Base-by-base conservation (phyloP, 2,329 filamentous ascomycete species). In the Plenodomus tracheiphilus region DNA sequence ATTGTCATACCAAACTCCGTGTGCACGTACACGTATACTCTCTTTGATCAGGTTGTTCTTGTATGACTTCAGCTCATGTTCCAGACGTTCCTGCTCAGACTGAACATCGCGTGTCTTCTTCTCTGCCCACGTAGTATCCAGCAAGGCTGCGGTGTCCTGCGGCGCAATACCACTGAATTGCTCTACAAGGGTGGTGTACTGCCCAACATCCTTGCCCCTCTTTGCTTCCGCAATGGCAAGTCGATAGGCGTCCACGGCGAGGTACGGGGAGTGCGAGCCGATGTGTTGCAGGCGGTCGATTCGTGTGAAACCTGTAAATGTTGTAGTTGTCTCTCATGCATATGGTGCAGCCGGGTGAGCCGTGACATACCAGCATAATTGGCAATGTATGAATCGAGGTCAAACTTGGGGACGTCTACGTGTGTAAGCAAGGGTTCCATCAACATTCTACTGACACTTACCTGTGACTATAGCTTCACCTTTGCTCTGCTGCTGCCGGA, bases 1-100 rank as follows among this genome's bases (percentile, higher is more conserved):
- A 10, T 1, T 4, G 32, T 3, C 16, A 8, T 46, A 52, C 39
- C 8, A 6, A 15, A 11, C 28, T 15, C 2, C 13, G 35, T 19
- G 15, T 9, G n/a, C 8, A 53, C 63, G 66, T 79, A 95, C 91
- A 60, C 92, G 77, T 64, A 97, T 96, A 75, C 91, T 97, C 75
- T 99, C 94, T 70, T 97, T 96, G 63, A 99, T 91, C 37, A 97
- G 76, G 64, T 97, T 99, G 69, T 97, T 96, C 75, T 94, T 96
- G 74, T 97, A 97, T 1, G 87, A 87, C 71, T 91, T 92, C 17
- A 99, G 79, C 72, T 97, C 91, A 15, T 82, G 77, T 68, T 97
- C 91, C 46, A 97, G 78, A n/a, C 88, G 83, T 46, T 84, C 79
- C 1, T 86, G 86, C 71, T 96, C 88, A 1, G 77, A 75, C 59